phyloP scores from a whole-genome alignment of 768 basidiomycete species.

The Hygrophoropsis aurantiaca region DNA sequence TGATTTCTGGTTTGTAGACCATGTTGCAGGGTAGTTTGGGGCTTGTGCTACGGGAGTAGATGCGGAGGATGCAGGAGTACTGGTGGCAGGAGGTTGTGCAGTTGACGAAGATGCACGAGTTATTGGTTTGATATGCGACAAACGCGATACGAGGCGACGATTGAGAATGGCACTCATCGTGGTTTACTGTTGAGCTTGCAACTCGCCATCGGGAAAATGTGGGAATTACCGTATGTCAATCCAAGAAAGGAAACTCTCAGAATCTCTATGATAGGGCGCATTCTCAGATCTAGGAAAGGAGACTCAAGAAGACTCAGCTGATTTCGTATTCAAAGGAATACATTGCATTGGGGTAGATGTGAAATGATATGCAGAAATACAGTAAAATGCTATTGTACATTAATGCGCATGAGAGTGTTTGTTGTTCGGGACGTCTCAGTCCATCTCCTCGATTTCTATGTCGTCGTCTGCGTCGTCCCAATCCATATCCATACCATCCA shows the following conservation, averaged over 20 bases:
- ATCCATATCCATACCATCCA: slow-evolving; percentile 60
- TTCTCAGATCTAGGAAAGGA: no score
- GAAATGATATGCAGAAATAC: no score
- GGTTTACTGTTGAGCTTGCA: slow-evolving; percentile 7
- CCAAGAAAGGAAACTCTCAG: slow-evolving; percentile 14
- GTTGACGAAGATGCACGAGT: slow-evolving; percentile 25
- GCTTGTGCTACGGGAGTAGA: slow-evolving; percentile 59
- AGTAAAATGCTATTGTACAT: background rate
- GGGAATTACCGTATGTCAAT: background rate
- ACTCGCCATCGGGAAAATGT: background rate
- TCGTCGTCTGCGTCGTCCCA: slow-evolving; percentile 52
- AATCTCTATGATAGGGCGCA: no score
- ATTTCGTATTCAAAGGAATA: no score
- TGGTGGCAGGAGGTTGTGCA: slow-evolving; percentile 8
- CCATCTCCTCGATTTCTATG: slow-evolving; percentile 73
- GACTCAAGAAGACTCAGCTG: no score
- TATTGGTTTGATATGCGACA: slow-evolving; percentile 11
- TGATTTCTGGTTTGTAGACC: slow-evolving; percentile 81
- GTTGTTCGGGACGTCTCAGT: slow-evolving; percentile 27
- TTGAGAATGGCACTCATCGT: slow-evolving; percentile 19
- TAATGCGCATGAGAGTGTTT: background rate
- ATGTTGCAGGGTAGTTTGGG: slow-evolving; percentile 79
- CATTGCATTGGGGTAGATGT: no score
- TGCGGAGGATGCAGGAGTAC: slow-evolving; percentile 12
- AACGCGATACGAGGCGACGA: slow-evolving; percentile 23